Evolutionary conservation across 495 filamentous ascomycete genomes (phyloP), one percentile per base, ranked within the genome.

Genomic region (Neurospora hispaniola): DNA sequence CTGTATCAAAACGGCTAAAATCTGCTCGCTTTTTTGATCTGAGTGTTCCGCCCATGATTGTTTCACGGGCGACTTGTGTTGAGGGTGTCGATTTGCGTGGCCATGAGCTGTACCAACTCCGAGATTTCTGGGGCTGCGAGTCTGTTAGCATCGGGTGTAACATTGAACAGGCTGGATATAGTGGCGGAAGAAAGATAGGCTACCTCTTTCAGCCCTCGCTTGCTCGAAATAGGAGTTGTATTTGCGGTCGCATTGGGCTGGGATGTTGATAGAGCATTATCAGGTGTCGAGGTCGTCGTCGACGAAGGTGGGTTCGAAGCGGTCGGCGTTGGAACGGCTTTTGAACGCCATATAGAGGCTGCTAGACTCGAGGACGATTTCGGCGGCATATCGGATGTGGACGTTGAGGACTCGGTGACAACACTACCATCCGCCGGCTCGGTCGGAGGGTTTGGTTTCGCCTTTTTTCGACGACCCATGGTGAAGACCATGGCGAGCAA

Each of bases 11-110:
- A 40, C 83, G 82, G 75, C 79, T 85, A 70, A 87, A 81, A 72
- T 87, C 84, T 6, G 82, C 80, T 5, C 80, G 72, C 9, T 76
- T 74, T 18, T 72, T 78, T 3, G 84, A 79, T 70, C 80, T 80
- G 54, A 82, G 73, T 11, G 84, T 85, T 71, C 81, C 83, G 75
- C 87, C 91, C 71, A 90, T 86, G 42, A 94, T 92, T 70, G 89
- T 92, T 82, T 94, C 91, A 79, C 89, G 90, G 72, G 90, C 91
- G 79, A 93, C 87, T 81, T 92, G 87, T 69, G 89, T 93, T 70
- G 92, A 90, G 68, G 92, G 87, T 44, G 86, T 84, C 38, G 92
- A 90, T 80, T 94, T 94, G 44, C 86, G 85, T 35, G 91, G 88
- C 90, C 90, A 89, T n/a, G 87, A 88, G 42, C 87, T 87, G 70